phyloP scores from a whole-genome alignment of 129 eudicot genomes.

The Flaveria sonorensis region DNA sequence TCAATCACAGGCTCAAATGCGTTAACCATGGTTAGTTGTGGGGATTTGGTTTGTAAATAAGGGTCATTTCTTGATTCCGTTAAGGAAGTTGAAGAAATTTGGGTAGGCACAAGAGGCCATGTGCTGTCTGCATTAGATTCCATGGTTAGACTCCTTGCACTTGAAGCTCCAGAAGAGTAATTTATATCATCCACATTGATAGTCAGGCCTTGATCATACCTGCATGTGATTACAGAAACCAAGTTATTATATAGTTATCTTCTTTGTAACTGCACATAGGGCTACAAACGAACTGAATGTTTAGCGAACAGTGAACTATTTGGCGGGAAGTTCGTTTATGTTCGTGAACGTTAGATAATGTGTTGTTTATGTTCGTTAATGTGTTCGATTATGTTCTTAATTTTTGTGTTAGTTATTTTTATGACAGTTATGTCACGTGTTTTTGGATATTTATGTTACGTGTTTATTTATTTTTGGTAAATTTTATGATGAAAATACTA shows the following conservation, averaged over 20 bases:
- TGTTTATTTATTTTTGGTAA: no score
- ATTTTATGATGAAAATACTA: no score
- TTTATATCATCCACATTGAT: constrained; percentile 47
- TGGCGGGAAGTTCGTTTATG: no score
- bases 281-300: no score
- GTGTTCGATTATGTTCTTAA: no score
- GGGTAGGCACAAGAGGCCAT: constrained; percentile 66
- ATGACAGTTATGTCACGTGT: no score
- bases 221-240: constrained; percentile 23
- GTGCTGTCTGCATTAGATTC: constrained; percentile 48
- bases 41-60: constrained; percentile 48
- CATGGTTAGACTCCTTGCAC: constrained; percentile 40
- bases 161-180: constrained; percentile 64
- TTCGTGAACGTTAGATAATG: no score
- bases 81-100: constrained; percentile 45
- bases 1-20: constrained; percentile 51
- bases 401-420: no score
- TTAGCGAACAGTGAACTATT: no score
- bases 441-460: no score
- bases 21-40: constrained; percentile 49
- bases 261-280: not conserved
- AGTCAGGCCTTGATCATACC: constrained; percentile 55
- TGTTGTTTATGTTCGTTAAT: no score
- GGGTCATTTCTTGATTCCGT: constrained; percentile 51
- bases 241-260: not conserved